Percentiles rank a stretch among this genome's conserved stretches.
Evolutionary conservation across 2,329 filamentous ascomycete species (phyloP).

Genomic region (Hypoxylon sp.): DNA sequence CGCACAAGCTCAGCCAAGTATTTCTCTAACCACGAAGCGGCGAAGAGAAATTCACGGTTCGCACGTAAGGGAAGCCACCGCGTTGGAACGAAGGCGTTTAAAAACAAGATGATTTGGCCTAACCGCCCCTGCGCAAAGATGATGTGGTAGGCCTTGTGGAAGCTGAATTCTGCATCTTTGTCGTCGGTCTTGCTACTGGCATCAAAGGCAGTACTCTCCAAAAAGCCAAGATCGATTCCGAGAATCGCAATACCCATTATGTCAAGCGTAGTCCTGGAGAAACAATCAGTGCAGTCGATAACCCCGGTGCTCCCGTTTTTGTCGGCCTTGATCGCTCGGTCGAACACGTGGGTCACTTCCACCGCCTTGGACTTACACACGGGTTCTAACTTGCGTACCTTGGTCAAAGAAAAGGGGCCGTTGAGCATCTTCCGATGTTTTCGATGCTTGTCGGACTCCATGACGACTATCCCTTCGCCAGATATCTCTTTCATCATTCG

Average conservation of each 20-base stretch:
- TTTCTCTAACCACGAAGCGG: slow-evolving; percentile 30
- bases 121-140: slow-evolving; percentile 21
- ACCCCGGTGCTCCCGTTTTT: slow-evolving; percentile 7
- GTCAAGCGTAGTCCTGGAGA: slow-evolving; percentile 34
- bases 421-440: slow-evolving; percentile 53
- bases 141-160: slow-evolving; percentile 33
- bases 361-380: slow-evolving; percentile 52
- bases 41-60: slow-evolving; percentile 12
- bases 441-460: slow-evolving; percentile 55
- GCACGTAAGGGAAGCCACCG: slow-evolving; percentile 23
- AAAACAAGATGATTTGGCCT: slow-evolving; percentile 27
- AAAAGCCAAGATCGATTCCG: slow-evolving; percentile 27
- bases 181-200: not conserved
- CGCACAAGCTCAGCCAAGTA: slow-evolving; percentile 19
- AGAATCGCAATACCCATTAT: slow-evolving; percentile 33
- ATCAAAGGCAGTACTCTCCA: not conserved
- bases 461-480: slow-evolving; percentile 53
- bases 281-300: slow-evolving; percentile 25
- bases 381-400: slow-evolving; percentile 54
- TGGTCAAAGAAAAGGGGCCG: slow-evolving; percentile 51
- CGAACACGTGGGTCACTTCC: slow-evolving; percentile 14
- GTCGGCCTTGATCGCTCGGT: slow-evolving; percentile 17
- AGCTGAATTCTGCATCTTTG: slow-evolving; percentile 8
- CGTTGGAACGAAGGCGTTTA: slow-evolving; percentile 30
- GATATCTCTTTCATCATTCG: slow-evolving; percentile 46